Conservation (phyloP, 257 asterid species). For the Solanum tacnaense region DNA sequence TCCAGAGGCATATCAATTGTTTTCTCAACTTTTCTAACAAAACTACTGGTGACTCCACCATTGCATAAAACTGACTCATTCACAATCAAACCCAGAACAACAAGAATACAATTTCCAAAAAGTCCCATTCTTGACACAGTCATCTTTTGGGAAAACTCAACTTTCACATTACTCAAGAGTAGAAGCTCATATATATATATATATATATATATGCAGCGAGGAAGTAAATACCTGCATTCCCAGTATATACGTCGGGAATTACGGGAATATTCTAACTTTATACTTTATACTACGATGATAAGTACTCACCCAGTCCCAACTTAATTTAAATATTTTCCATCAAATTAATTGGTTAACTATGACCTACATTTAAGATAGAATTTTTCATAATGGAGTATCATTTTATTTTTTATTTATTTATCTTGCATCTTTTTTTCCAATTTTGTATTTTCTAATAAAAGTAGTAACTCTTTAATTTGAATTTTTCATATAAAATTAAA, state of each 20-base stretch:
- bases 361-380: neutral
- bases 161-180: neutral
- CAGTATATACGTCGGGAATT: conserved; percentile 5
- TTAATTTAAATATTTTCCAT: neutral
- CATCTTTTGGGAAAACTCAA: conserved; percentile 12
- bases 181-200: neutral
- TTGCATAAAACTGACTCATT: conserved; percentile 41
- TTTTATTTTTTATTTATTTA: too few species aligned
- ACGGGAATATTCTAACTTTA: conserved; percentile 30
- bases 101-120: conserved; percentile 9
- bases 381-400: neutral
- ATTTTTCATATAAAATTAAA: too few species aligned
- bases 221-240: neutral
- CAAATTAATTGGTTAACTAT: neutral
- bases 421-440: neutral
- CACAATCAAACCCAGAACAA: conserved; percentile 21
- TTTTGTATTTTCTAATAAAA: too few species aligned
- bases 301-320: neutral
- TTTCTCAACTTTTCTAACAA: conserved; percentile 44
- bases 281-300: too few species aligned
- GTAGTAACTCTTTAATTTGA: neutral
- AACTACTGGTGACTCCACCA: conserved; percentile 63
- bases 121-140: neutral
- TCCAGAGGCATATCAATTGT: conserved; percentile 65
- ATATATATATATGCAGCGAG: too few species aligned